A percentile compares a stretch with the other conserved stretches of the same genome.
Conservation (phyloP, 2,329 filamentous ascomycete species). For the Cercospora canescens region DNA sequence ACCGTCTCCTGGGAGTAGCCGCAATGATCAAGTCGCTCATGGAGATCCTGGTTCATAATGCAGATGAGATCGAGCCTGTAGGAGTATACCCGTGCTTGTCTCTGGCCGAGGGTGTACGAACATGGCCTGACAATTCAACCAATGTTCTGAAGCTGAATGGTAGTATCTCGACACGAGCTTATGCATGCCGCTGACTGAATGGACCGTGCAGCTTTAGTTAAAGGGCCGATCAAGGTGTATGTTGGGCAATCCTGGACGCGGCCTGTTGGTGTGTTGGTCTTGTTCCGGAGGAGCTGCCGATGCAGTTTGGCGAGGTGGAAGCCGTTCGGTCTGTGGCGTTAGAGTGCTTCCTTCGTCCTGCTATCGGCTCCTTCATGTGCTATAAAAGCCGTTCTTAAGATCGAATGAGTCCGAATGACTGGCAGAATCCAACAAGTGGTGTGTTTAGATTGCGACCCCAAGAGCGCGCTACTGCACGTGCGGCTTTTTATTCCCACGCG, state of each 20-base stretch:
- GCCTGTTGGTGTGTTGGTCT: neutral
- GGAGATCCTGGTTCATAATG: neutral
- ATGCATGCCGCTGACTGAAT: neutral
- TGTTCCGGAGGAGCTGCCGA: neutral
- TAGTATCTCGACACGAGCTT: neutral
- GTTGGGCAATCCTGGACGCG: neutral
- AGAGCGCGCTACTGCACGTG: neutral
- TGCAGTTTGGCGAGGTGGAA: neutral
- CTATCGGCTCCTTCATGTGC: neutral
- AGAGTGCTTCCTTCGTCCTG: neutral
- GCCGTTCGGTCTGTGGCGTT: neutral
- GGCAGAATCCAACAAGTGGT: neutral
- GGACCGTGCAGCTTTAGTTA: neutral
- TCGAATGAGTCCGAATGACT: neutral
- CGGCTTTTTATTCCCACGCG: neutral
- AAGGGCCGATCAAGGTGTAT: neutral
- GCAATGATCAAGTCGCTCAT: neutral
- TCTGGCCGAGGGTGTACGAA: neutral
- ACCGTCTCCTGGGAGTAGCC: neutral
- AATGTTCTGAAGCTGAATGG: neutral
- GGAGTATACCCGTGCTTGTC: neutral
- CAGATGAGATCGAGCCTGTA: neutral
- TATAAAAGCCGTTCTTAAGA: neutral
- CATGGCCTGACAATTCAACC: neutral
- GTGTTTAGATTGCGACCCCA: neutral